phyloP scores from a whole-genome alignment of 805 yeast genomes.

The Nakazawaea populi region DNA sequence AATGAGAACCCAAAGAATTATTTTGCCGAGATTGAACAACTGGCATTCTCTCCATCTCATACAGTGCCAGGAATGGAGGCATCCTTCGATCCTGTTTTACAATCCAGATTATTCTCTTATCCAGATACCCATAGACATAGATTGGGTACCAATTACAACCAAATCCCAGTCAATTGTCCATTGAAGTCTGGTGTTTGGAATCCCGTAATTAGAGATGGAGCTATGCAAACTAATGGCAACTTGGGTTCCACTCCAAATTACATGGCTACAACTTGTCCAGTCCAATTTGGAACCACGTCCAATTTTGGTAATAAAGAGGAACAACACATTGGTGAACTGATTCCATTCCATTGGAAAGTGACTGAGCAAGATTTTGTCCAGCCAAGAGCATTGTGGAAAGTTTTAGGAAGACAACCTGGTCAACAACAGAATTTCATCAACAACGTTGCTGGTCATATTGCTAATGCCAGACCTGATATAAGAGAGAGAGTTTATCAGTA shows the following conservation, averaged over 20 bases:
- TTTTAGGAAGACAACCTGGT: conserved; percentile 68
- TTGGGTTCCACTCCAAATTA: conserved; percentile 77
- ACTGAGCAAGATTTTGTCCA: conserved; percentile 69
- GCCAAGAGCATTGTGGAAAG: conserved; percentile 73
- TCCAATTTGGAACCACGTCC: conserved; percentile 31
- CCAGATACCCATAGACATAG: conserved; percentile 85
- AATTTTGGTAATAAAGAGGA: conserved; percentile 20
- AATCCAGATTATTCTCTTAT: conserved; percentile 75
- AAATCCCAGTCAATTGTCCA: conserved; percentile 90
- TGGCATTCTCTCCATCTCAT: conserved; percentile 80
- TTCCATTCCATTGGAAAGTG: conserved; percentile 82
- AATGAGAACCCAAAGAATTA: conserved; percentile 83
- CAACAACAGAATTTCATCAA: conserved; percentile 82
- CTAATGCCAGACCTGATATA: conserved; percentile 62
- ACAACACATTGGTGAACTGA: conserved; percentile 27
- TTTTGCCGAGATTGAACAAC: conserved; percentile 84
- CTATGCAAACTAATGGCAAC: conserved; percentile 64
- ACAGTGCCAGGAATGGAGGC: conserved; percentile 82
- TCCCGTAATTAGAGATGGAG: conserved; percentile 83
- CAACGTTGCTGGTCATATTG: conserved; percentile 73
- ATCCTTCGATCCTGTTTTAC: conserved; percentile 79
- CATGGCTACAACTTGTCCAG: conserved; percentile 47
- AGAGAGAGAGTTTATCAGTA: conserved; percentile 75
- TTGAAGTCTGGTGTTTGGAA: conserved; percentile 46
- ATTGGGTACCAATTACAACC: conserved; percentile 69